Evolutionary conservation across 148 eudicot genomes (phyloP), one percentile per base, ranked within the genome.

Genomic region (Simmondsia chinensis): DNA sequence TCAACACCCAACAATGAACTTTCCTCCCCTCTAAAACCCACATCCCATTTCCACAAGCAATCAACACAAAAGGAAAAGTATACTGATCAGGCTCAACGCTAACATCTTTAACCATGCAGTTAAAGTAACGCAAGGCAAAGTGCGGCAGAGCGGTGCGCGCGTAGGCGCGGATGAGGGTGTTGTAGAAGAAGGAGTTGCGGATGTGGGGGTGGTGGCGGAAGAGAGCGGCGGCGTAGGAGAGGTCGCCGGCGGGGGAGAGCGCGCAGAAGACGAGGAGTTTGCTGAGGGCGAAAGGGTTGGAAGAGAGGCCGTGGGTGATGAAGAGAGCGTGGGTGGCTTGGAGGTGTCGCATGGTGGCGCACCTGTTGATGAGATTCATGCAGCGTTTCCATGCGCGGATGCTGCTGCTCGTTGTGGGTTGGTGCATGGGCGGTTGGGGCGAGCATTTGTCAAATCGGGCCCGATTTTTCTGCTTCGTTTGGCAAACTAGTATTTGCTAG

Each of bases 101-200:
- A 9, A 10, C 9, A n/a, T 42, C 33, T 4, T 31, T 20, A 7
- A 59, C 16, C 64, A 59, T 59, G 26, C 48, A 49, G 30, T 49
- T 37, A 36, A 59, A 59, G 41, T 59, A 59, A 33, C 13, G 50
- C 1, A 59, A 20, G n/a, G 56, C 41, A 0, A 59, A 25, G 12
- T 32, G 18, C 15, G 64, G 56, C 16, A 6, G 18, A 4, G 28
- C 8, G 19, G 14, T 48, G 18, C 35, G 26, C 19, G 64, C 48
- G 31, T 59, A 59, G 25, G 64, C 64, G n/a, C 64, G 29, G 33
- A 49, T 49, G 12, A 59, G 64, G 15, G 64, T 41, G 20, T 59
- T 59, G 9, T 49, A 59, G 14, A 59, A 48, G 32, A 59, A 59
- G 8, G 49, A 49, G 26, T 59, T 59, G 32, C 56, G 56, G 8